Conservation (phyloP, 768 basidiomycete species). For the Amanita muscaria region DNA sequence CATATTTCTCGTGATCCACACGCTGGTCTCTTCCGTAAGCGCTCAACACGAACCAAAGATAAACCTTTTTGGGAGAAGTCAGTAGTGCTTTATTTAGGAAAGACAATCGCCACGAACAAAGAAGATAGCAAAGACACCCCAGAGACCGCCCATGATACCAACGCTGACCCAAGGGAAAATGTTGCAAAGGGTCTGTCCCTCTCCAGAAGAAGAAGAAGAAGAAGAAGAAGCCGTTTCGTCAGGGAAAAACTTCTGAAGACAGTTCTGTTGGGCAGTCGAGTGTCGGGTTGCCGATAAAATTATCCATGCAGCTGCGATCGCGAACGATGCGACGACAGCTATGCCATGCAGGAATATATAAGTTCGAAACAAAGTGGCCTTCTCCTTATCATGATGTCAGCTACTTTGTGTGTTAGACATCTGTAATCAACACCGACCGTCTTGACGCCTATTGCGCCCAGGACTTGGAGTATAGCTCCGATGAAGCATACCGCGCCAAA, state of each 20-base stretch:
- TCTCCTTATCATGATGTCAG: slow-evolving; percentile 42
- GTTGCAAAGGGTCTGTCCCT: slow-evolving; percentile 71
- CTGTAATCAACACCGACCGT: slow-evolving; percentile 36
- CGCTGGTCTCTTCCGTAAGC: slow-evolving; percentile 70
- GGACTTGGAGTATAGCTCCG: slow-evolving; percentile 64
- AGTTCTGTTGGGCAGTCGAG: slow-evolving; percentile 56
- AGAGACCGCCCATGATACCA: slow-evolving; percentile 85
- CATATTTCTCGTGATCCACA: slow-evolving; percentile 74
- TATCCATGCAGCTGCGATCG: slow-evolving; percentile 73
- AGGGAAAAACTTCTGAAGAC: slow-evolving; percentile 51
- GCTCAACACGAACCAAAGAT: slow-evolving; percentile 34
- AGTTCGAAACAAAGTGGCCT: slow-evolving; percentile 50
- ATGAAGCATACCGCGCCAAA: slow-evolving; percentile 72
- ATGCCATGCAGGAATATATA: slow-evolving; percentile 62
- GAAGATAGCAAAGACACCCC: slow-evolving; percentile 69
- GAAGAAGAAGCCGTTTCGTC: slow-evolving; percentile 23
- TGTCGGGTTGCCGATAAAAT: slow-evolving; percentile 76
- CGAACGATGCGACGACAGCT: slow-evolving; percentile 51
- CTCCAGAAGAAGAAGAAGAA: too few relatives aligned
- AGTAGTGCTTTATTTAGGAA: slow-evolving; percentile 7
- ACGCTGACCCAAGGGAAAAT: slow-evolving; percentile 91
- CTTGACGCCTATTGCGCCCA: slow-evolving; percentile 83
- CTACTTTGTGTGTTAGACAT: neutral
- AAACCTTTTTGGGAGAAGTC: slow-evolving; percentile 31
- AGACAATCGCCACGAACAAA: slow-evolving; percentile 43